Percentiles rank a stretch among this genome's conserved stretches.
phyloP scores from a whole-genome alignment of 371 early-diverging fungal species.

The Mortierella sp. region DNA sequence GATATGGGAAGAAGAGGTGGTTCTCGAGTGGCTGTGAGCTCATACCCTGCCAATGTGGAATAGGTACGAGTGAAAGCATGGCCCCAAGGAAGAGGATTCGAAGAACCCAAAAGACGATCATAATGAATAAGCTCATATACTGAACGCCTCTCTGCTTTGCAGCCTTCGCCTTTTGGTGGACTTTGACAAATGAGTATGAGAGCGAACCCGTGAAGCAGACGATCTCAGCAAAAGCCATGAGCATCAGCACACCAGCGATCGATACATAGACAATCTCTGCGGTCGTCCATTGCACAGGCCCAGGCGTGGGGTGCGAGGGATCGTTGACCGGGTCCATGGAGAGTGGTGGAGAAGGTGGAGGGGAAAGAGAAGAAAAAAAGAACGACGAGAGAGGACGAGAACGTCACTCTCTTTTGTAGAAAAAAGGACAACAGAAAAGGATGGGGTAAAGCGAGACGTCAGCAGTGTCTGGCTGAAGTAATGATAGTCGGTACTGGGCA shows the following conservation, averaged over 20 bases:
- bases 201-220: conserved; percentile 25
- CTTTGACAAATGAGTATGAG: conserved; percentile 27
- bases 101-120: conserved; percentile 12
- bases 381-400: too few species aligned
- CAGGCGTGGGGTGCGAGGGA: neutral
- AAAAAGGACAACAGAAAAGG: too few species aligned
- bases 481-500: too few species aligned
- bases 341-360: too few species aligned
- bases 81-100: conserved; percentile 18
- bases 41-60: conserved; percentile 27
- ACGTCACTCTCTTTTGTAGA: too few species aligned
- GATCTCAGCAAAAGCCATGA: conserved; percentile 30
- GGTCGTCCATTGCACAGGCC: conserved; percentile 14
- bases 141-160: conserved; percentile 21
- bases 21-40: neutral
- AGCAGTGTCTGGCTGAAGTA: too few species aligned
- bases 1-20: conserved; percentile 12
- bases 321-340: too few species aligned
- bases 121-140: conserved; percentile 19
- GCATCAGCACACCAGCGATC: conserved; percentile 14
- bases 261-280: conserved; percentile 22
- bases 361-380: too few species aligned
- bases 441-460: too few species aligned
- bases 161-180: conserved; percentile 24
- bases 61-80: conserved; percentile 23